Base-by-base conservation (phyloP, 78 protist species). In the Dictyostelium firmibasis region DNA sequence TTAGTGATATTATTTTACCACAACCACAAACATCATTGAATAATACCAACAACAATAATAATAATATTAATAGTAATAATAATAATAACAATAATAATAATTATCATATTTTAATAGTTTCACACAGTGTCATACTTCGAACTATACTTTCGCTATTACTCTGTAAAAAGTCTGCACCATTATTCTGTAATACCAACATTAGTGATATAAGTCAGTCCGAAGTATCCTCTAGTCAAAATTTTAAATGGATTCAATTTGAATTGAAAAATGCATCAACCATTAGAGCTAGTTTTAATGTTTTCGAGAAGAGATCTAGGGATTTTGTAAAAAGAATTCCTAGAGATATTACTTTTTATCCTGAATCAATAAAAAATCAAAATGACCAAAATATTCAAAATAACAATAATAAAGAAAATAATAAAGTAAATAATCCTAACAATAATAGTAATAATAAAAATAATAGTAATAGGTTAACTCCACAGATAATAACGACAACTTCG, bases 221-320 rank as follows among this genome's bases (percentile, higher is more conserved):
- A 36, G 36, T 8, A 33, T 88, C 94, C 0, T 88, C 94, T 4
- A 72, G 31, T 29, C 94, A 81, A 70, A 78, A 88, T 69, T 88
- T 88, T 62, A 88, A 88, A 44, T 88, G 94, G 94, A 81, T 88
- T 33, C 85, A 88, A 69, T 88, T 78, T 36, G 94, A 88, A n/a
- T 53, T 88, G 18, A 88, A 88, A 64, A 88, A 88, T 33, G 82
- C 83, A 7, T 88, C 81, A 5, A 18, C 79, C 4, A 57, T 88
- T 25, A 72, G 94, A 38, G 81, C 94, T 2, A 78, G 74, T 69
- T 88, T 88, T 69, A 33, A n/a, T 33, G 13, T 88, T 11, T 57
- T 88, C 33, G 94, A 88, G 35, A 88, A 88, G 60, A 88, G 69
- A 81, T 57, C 85, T 23, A 75, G 70, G 10, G 86, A 81, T 8